Conservation (phyloP, 495 filamentous ascomycete genomes). For the Tuber brumale region DNA sequence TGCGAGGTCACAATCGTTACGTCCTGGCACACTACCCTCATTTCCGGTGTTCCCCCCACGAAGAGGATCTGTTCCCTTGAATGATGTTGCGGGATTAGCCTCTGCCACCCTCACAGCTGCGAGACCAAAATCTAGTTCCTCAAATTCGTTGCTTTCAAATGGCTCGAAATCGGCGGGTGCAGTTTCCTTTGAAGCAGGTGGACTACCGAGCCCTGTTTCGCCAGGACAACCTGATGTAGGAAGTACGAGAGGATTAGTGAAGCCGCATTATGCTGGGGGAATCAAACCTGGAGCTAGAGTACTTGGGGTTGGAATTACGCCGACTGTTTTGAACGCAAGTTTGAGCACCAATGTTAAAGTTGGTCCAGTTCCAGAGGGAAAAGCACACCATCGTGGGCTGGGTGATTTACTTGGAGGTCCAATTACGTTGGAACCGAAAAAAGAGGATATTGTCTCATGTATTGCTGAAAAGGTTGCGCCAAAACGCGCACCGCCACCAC, state of each 20-base stretch:
- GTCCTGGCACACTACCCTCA: constrained; percentile 23
- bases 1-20: constrained; percentile 35
- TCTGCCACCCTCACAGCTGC: constrained; percentile 22
- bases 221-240: constrained; percentile 3
- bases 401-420: constrained; percentile 35
- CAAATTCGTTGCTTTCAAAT: constrained; percentile 22
- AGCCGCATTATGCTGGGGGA: constrained; percentile 22
- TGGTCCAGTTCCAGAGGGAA: constrained; percentile 15
- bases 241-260: constrained; percentile 9
- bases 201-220: constrained; percentile 10
- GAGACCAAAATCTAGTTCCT: constrained; percentile 36
- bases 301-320: constrained; percentile 22
- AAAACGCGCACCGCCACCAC: constrained; percentile 34
- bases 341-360: neutral
- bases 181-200: neutral
- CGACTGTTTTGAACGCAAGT: constrained; percentile 38
- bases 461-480: constrained; percentile 24
- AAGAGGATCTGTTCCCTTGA: constrained; percentile 38
- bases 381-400: constrained; percentile 19
- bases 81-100: constrained; percentile 16
- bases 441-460: constrained; percentile 15
- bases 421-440: constrained; percentile 19
- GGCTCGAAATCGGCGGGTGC: constrained; percentile 16
- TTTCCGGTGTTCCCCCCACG: constrained; percentile 39
- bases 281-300: constrained; percentile 30